Evolutionary conservation across 2,329 filamentous ascomycete species (phyloP), one percentile per base, ranked within the genome.

Genomic region (Dactylellina cionopaga): DNA sequence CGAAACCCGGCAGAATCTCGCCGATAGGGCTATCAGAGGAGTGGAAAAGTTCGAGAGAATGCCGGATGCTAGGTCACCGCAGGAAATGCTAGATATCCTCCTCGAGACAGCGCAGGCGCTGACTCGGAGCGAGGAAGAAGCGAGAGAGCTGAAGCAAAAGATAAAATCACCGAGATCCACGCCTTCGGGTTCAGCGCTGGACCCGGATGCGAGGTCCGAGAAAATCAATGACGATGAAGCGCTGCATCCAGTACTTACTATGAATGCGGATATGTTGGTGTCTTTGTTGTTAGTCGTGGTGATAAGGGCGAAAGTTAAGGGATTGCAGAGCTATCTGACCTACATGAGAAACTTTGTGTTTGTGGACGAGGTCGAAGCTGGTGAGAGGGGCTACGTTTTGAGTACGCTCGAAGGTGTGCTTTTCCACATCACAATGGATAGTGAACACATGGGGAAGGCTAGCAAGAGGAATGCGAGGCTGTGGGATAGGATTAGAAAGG

Each of bases 331-430:
- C 2, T 87, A 94, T 17, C 83, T 99, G 47, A 85, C 90, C n/a
- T 99, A 98, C 79, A 96, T 98, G 85, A 90, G 94, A 43, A 92
- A 96, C 78, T 99, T 97, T 78, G 95, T 97, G 76, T 99, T 96
- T 80, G 93, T 96, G 54, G 95, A 98, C 77, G 95, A 99, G 81
- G 92, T 99, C 6, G 95, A 99, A 76, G 96, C 89, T 73, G 95
- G 95, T 51, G 95, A 99, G 81, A 90, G 96, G 84, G 95, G 95
- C 6, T 99, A 99, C 80, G 93, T 94, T 0, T 81, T 99, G 54
- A 98, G 94, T 80, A 99, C 95, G 0, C 92, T 98, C 71, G 95
- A 99, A 80, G 95, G 92, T 5, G 95, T 99, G 0, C 81, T 99
- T 31, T 89, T 92, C 1, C 98, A 99, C 79, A 86, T 99, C 1